phyloP scores from a whole-genome alignment of 2,329 filamentous ascomycete species.

The Nothophaeocryptopus gaeumannii region DNA sequence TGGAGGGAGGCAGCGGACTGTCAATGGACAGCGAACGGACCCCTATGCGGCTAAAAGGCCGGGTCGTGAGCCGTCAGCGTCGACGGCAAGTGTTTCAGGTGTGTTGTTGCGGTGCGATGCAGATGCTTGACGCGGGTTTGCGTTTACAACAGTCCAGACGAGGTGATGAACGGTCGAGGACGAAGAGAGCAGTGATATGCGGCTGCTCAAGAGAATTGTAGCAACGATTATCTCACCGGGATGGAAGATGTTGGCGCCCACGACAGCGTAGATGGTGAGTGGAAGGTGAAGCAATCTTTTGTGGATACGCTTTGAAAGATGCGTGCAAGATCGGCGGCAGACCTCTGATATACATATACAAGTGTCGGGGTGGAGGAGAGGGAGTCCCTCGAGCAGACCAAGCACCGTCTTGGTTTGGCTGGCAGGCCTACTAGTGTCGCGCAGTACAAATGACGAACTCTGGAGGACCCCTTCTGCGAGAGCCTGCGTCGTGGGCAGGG shows the following conservation, averaged over 20 bases:
- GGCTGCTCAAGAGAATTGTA: not conserved
- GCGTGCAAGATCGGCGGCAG: not conserved
- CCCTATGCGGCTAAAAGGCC: constrained; percentile 27
- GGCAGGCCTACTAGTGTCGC: no score
- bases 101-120: not conserved
- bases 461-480: no score
- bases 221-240: constrained; percentile 10
- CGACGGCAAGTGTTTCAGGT: constrained; percentile 24
- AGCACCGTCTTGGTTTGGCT: no score
- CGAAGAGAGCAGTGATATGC: constrained; percentile 18
- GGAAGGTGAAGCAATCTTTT: constrained; percentile 14
- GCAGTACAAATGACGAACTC: no score
- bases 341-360: constrained; percentile 8
- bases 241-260: constrained; percentile 9
- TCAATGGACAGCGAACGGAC: constrained; percentile 27
- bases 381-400: no score
- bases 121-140: not conserved
- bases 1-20: constrained; percentile 21
- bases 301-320: constrained; percentile 4
- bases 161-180: constrained; percentile 13
- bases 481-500: no score
- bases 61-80: constrained; percentile 20
- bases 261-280: constrained; percentile 12
- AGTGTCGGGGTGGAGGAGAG: not conserved
- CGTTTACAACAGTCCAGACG: constrained; percentile 5